Base-by-base conservation (phyloP, 2,329 filamentous ascomycete species). In the Diplodia scrobiculata region DNA sequence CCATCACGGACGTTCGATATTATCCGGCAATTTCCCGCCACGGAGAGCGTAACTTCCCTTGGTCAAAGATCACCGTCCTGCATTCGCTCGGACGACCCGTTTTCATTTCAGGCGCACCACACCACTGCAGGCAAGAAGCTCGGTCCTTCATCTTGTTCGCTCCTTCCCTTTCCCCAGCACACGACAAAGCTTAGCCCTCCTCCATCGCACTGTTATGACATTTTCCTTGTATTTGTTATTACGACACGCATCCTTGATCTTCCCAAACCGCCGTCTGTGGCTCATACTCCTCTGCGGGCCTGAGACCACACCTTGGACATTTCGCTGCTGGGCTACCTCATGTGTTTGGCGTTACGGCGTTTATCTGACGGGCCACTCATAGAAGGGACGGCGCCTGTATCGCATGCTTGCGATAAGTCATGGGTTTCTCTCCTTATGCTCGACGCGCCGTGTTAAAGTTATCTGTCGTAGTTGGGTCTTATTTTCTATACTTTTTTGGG, bases 171-270 rank as follows among this genome's bases (percentile, higher is more conserved):
- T 62, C 11, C 36, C 27, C 45, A 62, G 58, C 58, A 29, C 45
- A 62, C n/a, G 58, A 10, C 13, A 50, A 62, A 62, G 58, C 58
- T 62, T 47, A 41, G 58, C 29, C 17, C 27, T 36, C 21, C 41
- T 62, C 45, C 9, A 48, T 21, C 41, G 17, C 27, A 50, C 45
- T 17, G 45, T 62, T 36, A 62, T n/a, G 58, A 62, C 41, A 50
- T 50, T 32, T 62, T 62, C 34, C 45, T 32, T 36, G 48, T 34
- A 38, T 50, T 25, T 50, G 27, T 36, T 50, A 34, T 62, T 36
- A 62, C 29, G 58, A 62, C 58, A 62, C 58, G 58, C 58, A 48
- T 32, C 41, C 58, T 50, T 62, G 45, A 62, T 62, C 50, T 50
- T n/a, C 41, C 38, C 27, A n/a, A 34, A 38, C 55, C 19, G 55